Evolutionary conservation across 305 asterid species (phyloP), one percentile per base, ranked within the genome.

Genomic region (Fraxinus baroniana): DNA sequence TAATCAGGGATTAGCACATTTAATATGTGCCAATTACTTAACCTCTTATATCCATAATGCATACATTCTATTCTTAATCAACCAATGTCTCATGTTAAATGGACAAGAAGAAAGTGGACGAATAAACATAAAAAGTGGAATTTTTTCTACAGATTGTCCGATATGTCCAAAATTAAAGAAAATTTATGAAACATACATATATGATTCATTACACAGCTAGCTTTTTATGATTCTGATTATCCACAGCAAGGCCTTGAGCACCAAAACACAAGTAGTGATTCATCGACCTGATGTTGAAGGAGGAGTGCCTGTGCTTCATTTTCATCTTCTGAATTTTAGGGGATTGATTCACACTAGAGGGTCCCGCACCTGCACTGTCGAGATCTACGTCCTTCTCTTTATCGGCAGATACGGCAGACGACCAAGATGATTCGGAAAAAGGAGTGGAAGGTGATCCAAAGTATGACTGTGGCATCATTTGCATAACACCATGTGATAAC

Each of bases 191-290:
- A 76, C 84, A 78, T 17, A 77, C 71, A 66, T 4, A 80, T 30
- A 3, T 4, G 17, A 70, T 75, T 88, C 30, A 82, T 76, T 74
- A 86, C 49, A 78, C 73, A 84, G 26, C 81, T 79, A 82, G 8
- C 28, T 81, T 81, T 4, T 71, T 74, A 6, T 77, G 84, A 80
- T 80, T 78, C 83, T 60, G 85, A 41, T 81, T 83, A 24, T 91
- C 91, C 36, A 85, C 90, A 44, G 89, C 86, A 33, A 89, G 77
- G 2, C 92, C 92, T 17, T 90, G 92, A 10, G 94, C 89, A 26
- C 97, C 97, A 36, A 92, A 90, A 79, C 97, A 94, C 13, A 93
- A 86, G 85, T 89, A 92, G 76, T 81, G 90, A 86, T 93, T 95
- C 97, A 95, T 87, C 85, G 84, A 33, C 89, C 86, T 86, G 78